Evolutionary conservation across 2,329 filamentous ascomycete genomes (phyloP).

Genomic region (Paecilomyces formosus): DNA sequence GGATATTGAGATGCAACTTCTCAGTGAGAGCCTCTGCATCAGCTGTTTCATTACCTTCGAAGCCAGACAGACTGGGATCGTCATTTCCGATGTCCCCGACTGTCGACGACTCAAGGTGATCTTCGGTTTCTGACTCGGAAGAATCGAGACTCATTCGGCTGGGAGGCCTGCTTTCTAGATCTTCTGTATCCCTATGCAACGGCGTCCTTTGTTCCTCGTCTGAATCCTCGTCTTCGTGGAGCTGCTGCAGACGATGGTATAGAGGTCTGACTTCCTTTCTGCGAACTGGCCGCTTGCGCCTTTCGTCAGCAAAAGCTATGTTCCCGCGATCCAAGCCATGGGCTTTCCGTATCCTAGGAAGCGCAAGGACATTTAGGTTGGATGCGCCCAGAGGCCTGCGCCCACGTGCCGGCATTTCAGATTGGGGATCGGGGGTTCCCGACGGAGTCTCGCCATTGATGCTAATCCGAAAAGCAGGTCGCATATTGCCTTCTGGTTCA

Average conservation of each 20-base stretch:
- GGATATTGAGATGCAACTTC: conserved; percentile 22
- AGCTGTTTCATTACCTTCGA: conserved; percentile 8
- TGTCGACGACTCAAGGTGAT: conserved; percentile 13
- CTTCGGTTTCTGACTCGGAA: conserved; percentile 45
- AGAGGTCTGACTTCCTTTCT: conserved; percentile 66
- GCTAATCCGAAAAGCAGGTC: conserved; percentile 50
- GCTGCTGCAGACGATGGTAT: conserved; percentile 68
- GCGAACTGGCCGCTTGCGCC: conserved; percentile 48
- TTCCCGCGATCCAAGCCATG: conserved; percentile 51
- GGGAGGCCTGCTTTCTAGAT: conserved; percentile 71
- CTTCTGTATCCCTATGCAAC: conserved; percentile 69
- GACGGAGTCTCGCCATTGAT: conserved; percentile 54
- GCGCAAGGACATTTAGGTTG: conserved; percentile 52
- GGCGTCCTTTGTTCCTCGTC: conserved; percentile 71
- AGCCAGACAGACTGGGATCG: conserved; percentile 8
- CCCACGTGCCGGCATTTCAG: conserved; percentile 33
- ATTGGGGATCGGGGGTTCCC: conserved; percentile 53
- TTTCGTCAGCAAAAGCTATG: conserved; percentile 62
- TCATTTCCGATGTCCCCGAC: conserved; percentile 13
- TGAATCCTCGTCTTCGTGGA: conserved; percentile 74
- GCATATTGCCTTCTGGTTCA: conserved; percentile 56
- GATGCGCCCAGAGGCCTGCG: conserved; percentile 30
- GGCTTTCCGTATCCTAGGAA: conserved; percentile 69
- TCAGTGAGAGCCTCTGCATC: conserved; percentile 16
- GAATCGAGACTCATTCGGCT: conserved; percentile 58